Conservation (phyloP, 306 rosid genomes). For the Geum urbanum region DNA sequence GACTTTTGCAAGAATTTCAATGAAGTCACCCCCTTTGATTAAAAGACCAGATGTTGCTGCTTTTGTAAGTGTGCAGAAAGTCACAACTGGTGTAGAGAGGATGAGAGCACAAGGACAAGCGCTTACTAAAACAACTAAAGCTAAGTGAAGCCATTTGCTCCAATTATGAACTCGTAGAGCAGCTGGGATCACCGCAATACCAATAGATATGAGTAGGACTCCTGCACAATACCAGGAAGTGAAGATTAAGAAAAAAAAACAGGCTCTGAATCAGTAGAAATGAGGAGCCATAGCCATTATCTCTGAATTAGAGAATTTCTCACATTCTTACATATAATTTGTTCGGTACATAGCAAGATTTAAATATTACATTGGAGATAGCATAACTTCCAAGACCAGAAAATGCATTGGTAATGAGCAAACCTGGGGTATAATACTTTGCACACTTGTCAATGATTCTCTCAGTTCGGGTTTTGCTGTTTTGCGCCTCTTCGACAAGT, state of each 20-base stretch:
- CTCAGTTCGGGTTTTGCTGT: constrained; percentile 72
- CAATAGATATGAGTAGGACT: constrained; percentile 50
- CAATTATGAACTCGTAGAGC: constrained; percentile 39
- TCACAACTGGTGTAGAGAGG: constrained; percentile 92
- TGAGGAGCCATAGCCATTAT: no score
- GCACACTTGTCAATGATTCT: constrained; percentile 79
- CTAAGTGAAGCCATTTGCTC: constrained; percentile 74
- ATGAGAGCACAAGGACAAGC: constrained; percentile 93
- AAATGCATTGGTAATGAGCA: neutral
- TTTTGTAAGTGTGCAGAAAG: constrained; percentile 86
- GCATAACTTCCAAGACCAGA: neutral
- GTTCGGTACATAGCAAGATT: neutral
- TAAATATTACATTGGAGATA: neutral
- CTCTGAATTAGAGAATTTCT: neutral
- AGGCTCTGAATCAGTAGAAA: no score
- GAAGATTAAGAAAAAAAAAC: no score
- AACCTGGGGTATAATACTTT: constrained; percentile 88
- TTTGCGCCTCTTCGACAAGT: constrained; percentile 95
- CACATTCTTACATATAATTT: neutral
- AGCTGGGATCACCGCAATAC: constrained; percentile 57
- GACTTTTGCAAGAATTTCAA: constrained; percentile 70
- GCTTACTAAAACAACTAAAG: constrained; percentile 83
- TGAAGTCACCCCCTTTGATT: constrained; percentile 87
- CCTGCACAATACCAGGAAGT: constrained; percentile 43
- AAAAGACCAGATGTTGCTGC: constrained; percentile 88